Base-by-base conservation (phyloP, 768 basidiomycete species). In the Termitomyces sp. region DNA sequence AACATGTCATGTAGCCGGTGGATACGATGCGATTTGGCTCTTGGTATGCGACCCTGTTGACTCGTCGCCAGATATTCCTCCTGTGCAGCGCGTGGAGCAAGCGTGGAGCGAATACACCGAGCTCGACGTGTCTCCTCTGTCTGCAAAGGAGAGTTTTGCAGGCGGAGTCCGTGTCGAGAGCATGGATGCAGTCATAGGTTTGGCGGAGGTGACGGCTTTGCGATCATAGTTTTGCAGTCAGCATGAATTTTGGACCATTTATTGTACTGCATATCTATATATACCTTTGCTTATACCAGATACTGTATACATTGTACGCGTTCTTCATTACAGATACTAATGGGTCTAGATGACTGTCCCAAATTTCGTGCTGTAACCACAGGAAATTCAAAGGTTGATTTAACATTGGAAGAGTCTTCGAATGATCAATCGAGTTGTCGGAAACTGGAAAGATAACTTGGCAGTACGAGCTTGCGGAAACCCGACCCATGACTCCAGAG, bases 21-120 rank as follows among this genome's bases (percentile, higher is more conserved):
- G 97, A 2, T 98, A 91, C 70, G 97, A 99, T 68, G 97, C 97
- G 7, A 83, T 98, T 58, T 98, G 94, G 93, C 76, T 99, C 5
- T 82, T 99, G 16, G 83, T 94, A 18, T 81, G 89, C 65, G 86
- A 89, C 48, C 80, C 84, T 37, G 64, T 73, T 60, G 70, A 73
- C 49, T 72, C 74, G 42, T 71, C 71, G 37, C 76, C 77, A 9
- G 74, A 78, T 59, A 73, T 80, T 63, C 68, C 71, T 55, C 85
- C 90, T 3, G 67, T 83, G 26, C 69, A 77, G 31, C 81, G 83
- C 24, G 77, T 94, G 47, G 87, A 92, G 69, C 73, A 76, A 55
- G 75, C 86, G 6, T 94, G 92, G 92, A 74, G 75, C 54, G 71
- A 66, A 34, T 90, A 87, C 71, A 77, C 73, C 26, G 79, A 81